Conservation (phyloP, 441 rosid species). For the Flueggea neowawraea region DNA sequence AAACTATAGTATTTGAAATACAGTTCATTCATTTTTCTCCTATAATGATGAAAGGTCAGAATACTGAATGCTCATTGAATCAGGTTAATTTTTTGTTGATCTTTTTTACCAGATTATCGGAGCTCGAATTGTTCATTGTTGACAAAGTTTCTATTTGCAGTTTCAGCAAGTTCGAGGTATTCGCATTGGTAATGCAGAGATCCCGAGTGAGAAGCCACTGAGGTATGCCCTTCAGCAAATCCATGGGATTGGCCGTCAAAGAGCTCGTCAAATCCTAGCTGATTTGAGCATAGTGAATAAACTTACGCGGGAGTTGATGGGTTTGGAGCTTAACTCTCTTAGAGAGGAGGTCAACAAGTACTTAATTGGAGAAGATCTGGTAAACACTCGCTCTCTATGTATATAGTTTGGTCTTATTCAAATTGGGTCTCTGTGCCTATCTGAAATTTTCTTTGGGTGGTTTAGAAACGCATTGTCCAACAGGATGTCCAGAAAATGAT, state of each 20-base stretch:
- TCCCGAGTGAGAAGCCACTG: slow-evolving; percentile 58
- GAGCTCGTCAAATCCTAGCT: slow-evolving; percentile 62
- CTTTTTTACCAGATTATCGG: too few relatives aligned
- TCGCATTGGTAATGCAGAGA: slow-evolving; percentile 71
- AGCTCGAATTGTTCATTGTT: too few relatives aligned
- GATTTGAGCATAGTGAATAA: slow-evolving; percentile 56
- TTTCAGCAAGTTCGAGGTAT: slow-evolving; percentile 48
- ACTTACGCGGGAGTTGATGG: slow-evolving; percentile 51
- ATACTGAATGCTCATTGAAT: too few relatives aligned
- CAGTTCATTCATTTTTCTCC: too few relatives aligned
- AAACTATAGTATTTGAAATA: too few relatives aligned
- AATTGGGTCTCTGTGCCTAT: not conserved
- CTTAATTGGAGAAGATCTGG: slow-evolving; percentile 64
- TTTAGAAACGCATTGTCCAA: slow-evolving; percentile 26
- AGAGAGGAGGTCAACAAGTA: slow-evolving; percentile 63
- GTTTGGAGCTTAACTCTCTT: slow-evolving; percentile 55
- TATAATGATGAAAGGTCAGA: too few relatives aligned
- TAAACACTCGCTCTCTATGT: slow-evolving; percentile 5
- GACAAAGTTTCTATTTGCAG: slow-evolving; percentile 19
- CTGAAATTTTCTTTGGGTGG: slow-evolving; percentile 6
- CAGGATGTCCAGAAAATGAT: slow-evolving; percentile 35
- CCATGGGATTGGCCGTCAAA: slow-evolving; percentile 62
- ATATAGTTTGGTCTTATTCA: not conserved
- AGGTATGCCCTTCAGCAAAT: slow-evolving; percentile 51
- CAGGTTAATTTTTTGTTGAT: too few relatives aligned